Evolutionary conservation across 75 land plant species (phyloP).

Genomic region (Chamaecyparis obtusa): DNA sequence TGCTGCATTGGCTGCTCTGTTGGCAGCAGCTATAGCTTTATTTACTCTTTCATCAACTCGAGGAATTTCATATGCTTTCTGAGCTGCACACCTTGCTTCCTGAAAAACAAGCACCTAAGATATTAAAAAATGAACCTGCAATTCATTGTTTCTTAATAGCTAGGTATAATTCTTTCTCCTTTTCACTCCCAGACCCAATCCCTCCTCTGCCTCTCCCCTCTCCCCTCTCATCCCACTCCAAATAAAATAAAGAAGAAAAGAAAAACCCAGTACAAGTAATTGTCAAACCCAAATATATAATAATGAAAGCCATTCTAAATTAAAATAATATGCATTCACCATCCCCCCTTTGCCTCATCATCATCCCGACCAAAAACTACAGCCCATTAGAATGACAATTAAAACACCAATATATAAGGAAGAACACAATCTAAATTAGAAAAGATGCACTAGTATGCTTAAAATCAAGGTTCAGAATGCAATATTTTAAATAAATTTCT

Average conservation of each 20-base stretch:
- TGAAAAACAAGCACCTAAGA: conserved; percentile 18
- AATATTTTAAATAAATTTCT: background rate
- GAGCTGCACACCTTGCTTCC: conserved; percentile 90
- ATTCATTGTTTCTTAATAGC: background rate
- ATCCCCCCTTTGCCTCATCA: too few relatives aligned
- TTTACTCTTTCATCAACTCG: conserved; percentile 92
- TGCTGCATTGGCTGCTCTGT: conserved; percentile 92
- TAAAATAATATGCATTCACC: too few relatives aligned
- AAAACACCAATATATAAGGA: background rate
- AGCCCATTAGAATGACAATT: background rate
- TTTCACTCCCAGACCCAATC: background rate
- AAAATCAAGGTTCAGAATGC: background rate
- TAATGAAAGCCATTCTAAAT: too few relatives aligned
- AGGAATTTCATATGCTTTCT: conserved; percentile 65
- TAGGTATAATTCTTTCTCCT: background rate
- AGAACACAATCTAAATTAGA: background rate
- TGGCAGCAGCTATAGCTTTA: conserved; percentile 79
- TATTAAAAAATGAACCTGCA: conserved; percentile 5
- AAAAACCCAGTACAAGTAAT: too few relatives aligned
- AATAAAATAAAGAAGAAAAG: too few relatives aligned
- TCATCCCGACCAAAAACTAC: background rate
- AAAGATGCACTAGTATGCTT: background rate
- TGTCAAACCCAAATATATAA: too few relatives aligned
- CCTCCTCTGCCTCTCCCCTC: background rate
- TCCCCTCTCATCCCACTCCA: background rate